Conservation (phyloP, 805 yeast genomes). For the Torulaspora delbrueckii region DNA sequence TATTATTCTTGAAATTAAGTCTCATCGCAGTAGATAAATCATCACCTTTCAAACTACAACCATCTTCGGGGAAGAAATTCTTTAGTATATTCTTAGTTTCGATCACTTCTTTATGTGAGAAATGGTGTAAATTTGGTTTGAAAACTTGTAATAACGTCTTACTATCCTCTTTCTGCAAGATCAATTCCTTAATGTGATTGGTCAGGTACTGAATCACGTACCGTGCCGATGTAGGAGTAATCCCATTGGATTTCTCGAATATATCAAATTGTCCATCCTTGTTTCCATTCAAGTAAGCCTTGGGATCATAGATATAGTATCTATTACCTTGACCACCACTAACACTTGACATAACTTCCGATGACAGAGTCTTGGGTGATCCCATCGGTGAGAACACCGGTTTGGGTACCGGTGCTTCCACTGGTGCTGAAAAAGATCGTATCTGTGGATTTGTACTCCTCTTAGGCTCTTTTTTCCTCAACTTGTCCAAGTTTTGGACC, state of each 20-base stretch:
- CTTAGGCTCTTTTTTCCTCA: slow-evolving; percentile 4
- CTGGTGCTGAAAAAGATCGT: slow-evolving; percentile 14
- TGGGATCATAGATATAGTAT: slow-evolving; percentile 35
- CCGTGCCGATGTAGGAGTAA: slow-evolving; percentile 35
- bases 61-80: slow-evolving; percentile 36
- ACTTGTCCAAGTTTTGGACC: slow-evolving; percentile 10
- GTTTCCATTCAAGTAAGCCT: slow-evolving; percentile 20
- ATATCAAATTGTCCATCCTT: slow-evolving; percentile 15
- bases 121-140: slow-evolving; percentile 36
- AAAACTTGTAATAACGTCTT: slow-evolving; percentile 32
- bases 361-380: slow-evolving; percentile 6
- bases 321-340: slow-evolving; percentile 14
- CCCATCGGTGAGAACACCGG: slow-evolving; percentile 6
- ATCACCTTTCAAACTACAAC: slow-evolving; percentile 36
- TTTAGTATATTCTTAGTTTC: slow-evolving; percentile 28
- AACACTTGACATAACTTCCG: slow-evolving; percentile 6
- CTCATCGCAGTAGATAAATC: slow-evolving; percentile 26
- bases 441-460: slow-evolving; percentile 2
- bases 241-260: slow-evolving; percentile 18
- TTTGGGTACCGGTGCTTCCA: slow-evolving; percentile 5
- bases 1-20: slow-evolving; percentile 17
- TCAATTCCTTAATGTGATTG: slow-evolving; percentile 27
- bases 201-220: slow-evolving; percentile 36
- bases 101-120: slow-evolving; percentile 30
- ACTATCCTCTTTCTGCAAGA: slow-evolving; percentile 18